Evolutionary conservation across 352 stramenopile species (phyloP).

Genomic region (Globisporangium irregulare): DNA sequence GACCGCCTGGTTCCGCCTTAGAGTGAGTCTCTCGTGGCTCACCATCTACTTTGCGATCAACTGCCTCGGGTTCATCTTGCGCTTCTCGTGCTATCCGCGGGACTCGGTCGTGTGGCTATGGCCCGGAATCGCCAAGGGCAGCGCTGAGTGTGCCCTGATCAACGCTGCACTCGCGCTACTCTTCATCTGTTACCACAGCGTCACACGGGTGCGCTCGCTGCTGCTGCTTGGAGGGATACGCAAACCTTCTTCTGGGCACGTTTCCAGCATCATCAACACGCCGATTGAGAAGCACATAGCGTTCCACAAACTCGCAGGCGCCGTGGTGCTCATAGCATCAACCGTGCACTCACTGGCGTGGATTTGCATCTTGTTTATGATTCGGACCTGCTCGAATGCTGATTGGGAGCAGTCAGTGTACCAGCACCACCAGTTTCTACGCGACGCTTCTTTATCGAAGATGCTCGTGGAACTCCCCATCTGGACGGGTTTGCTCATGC

Average conservation of each 20-base stretch:
- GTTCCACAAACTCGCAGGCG: slow-evolving; percentile 36
- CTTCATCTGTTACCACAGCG: slow-evolving; percentile 29
- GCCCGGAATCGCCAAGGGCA: slow-evolving; percentile 38
- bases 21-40: slow-evolving; percentile 24
- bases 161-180: slow-evolving; percentile 33
- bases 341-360: slow-evolving; percentile 36
- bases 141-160: slow-evolving; percentile 36
- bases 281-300: slow-evolving; percentile 34
- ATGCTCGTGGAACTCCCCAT: slow-evolving; percentile 27
- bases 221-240: neutral
- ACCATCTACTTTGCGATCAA: slow-evolving; percentile 29
- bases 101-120: slow-evolving; percentile 27
- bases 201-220: slow-evolving; percentile 20
- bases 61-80: slow-evolving; percentile 19
- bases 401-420: slow-evolving; percentile 29
- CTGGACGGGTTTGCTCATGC: slow-evolving; percentile 41
- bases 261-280: neutral
- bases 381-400: slow-evolving; percentile 9
- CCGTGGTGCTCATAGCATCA: slow-evolving; percentile 25
- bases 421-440: slow-evolving; percentile 17
- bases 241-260: neutral
- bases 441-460: slow-evolving; percentile 9
- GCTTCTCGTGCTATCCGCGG: slow-evolving; percentile 24
- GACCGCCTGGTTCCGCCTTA: slow-evolving; percentile 17
- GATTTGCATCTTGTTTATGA: slow-evolving; percentile 23